A percentile compares a stretch with the other conserved stretches of the same genome.
Evolutionary conservation across 148 eudicot genomes (phyloP).

Genomic region (Salicornia ramosissima): DNA sequence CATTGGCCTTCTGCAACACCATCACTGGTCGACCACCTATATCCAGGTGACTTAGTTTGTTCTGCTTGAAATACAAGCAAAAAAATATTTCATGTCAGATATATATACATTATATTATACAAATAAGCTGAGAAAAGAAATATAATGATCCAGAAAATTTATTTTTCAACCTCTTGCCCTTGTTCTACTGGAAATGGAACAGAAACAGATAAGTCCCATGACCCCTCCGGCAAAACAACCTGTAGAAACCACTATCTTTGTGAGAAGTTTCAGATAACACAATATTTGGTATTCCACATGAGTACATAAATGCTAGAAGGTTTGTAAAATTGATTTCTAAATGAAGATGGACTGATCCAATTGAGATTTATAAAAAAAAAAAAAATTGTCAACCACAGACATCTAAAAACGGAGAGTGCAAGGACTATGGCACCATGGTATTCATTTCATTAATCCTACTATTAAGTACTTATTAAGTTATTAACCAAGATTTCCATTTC

Average conservation of each 20-base stretch:
- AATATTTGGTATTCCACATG: not conserved
- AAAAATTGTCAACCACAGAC: too few relatives aligned
- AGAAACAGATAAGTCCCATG: conserved; percentile 68
- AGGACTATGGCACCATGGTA: not conserved
- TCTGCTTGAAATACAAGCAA: conserved; percentile 41
- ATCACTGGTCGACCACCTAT: conserved; percentile 85
- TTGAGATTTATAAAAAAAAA: too few relatives aligned
- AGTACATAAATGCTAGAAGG: not conserved
- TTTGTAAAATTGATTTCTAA: not conserved
- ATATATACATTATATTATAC: not conserved
- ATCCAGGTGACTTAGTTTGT: conserved; percentile 78
- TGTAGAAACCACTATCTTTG: conserved; percentile 30
- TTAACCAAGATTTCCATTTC: not conserved
- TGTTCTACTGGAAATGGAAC: conserved; percentile 76
- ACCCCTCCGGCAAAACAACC: conserved; percentile 97
- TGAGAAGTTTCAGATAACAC: not conserved
- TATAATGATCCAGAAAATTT: not conserved
- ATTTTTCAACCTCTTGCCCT: conserved; percentile 54
- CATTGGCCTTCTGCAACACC: conserved; percentile 68
- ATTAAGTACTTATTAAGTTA: not conserved
- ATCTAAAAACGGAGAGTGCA: too few relatives aligned
- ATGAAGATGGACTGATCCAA: too few relatives aligned
- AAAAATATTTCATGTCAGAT: conserved; percentile 11
- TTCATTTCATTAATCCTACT: not conserved
- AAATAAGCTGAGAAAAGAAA: not conserved